Percentiles rank a stretch among this genome's conserved stretches.
These are phyloP conservation scores for Aspergillus pseudoglaucus DNA, from an alignment of 2,329 filamentous ascomycete species.

Conservation along the genomic window DNA sequence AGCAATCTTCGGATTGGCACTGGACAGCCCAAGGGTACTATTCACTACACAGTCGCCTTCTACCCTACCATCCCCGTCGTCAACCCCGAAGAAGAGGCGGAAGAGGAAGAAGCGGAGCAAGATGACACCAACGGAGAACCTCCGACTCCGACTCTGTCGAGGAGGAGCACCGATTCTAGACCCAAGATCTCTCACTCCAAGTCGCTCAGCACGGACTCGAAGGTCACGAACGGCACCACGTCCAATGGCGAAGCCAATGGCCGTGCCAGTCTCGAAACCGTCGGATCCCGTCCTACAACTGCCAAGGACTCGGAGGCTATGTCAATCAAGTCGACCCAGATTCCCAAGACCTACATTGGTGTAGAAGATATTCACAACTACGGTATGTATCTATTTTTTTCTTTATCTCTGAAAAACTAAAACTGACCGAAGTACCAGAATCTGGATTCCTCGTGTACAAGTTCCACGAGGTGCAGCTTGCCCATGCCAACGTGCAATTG, in stretches of 20 bases:
- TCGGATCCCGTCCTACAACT: constrained; percentile 29
- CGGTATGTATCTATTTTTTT: constrained; percentile 41
- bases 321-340: constrained; percentile 40
- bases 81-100: constrained; percentile 67
- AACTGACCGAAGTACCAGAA: constrained; percentile 47
- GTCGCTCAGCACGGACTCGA: constrained; percentile 24
- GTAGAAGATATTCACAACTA: constrained; percentile 76
- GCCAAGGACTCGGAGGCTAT: constrained; percentile 43
- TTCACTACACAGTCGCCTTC: constrained; percentile 81
- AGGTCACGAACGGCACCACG: constrained; percentile 9
- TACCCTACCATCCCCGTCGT: constrained; percentile 81
- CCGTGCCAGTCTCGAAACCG: constrained; percentile 26
- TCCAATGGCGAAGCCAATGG: constrained; percentile 27
- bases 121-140: constrained; percentile 27
- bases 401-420: constrained; percentile 18
- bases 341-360: constrained; percentile 70
- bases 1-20: constrained; percentile 67
- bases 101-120: constrained; percentile 37
- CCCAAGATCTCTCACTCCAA: constrained; percentile 22
- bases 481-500: constrained; percentile 66
- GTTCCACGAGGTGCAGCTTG: constrained; percentile 80
- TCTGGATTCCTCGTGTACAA: constrained; percentile 92
- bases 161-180: constrained; percentile 26
- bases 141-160: constrained; percentile 9
- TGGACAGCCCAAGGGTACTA: constrained; percentile 66